phyloP scores from a whole-genome alignment of 2,329 filamentous ascomycete species.

The Pestalotiopsis sp. region DNA sequence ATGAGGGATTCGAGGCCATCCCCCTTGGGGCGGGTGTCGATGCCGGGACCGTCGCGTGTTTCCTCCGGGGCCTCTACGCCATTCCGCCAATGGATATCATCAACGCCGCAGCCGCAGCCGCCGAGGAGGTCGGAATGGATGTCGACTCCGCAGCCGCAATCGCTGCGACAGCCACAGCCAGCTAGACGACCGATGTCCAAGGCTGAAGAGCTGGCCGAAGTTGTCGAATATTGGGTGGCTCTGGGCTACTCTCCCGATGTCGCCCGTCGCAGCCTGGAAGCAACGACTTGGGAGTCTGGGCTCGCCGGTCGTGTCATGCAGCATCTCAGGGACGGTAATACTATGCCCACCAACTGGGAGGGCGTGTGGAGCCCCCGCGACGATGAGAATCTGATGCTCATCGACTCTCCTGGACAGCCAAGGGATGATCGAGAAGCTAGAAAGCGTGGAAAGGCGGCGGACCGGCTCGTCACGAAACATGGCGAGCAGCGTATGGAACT shows the following conservation, averaged over 20 bases:
- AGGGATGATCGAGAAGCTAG: slow-evolving; percentile 4
- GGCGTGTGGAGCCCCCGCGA: slow-evolving; percentile 10
- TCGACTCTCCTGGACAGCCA: slow-evolving; percentile 6
- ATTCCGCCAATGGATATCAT: background rate
- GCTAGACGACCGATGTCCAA: background rate
- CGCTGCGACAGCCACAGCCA: background rate
- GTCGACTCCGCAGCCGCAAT: background rate
- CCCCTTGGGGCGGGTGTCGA: background rate
- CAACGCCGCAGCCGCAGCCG: background rate
- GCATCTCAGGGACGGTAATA: slow-evolving; percentile 3
- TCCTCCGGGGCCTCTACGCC: background rate
- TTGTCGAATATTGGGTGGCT: slow-evolving; percentile 9
- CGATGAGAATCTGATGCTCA: slow-evolving; percentile 6
- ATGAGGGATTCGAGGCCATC: background rate
- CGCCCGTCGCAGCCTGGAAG: slow-evolving; percentile 10
- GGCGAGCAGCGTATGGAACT: slow-evolving; percentile 8
- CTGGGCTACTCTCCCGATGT: slow-evolving; percentile 7
- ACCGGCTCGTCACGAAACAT: slow-evolving; percentile 5
- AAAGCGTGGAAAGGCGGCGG: background rate
- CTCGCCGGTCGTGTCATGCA: slow-evolving; percentile 9
- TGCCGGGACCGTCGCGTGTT: background rate
- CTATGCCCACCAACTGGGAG: slow-evolving; percentile 12
- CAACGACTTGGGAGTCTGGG: slow-evolving; percentile 8
- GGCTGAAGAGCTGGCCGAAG: slow-evolving; percentile 6
- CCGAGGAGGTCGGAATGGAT: background rate